phyloP scores from a whole-genome alignment of 768 basidiomycete genomes.

The Auricularia heimuer region DNA sequence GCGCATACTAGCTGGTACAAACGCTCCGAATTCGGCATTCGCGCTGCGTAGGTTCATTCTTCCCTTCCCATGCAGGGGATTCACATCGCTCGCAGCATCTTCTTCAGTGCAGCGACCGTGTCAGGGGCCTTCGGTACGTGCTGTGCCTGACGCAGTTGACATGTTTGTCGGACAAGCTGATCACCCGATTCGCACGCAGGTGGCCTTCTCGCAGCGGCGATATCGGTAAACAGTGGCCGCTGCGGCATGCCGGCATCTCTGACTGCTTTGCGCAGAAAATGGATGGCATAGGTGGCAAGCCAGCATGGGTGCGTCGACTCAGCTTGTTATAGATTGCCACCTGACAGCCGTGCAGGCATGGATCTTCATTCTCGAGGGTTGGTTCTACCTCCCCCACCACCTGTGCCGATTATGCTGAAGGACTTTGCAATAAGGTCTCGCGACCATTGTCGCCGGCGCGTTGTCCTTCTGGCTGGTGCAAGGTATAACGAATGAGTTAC shows the following conservation, averaged over 20 bases:
- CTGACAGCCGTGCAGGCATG: constrained; percentile 28
- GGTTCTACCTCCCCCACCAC: not conserved
- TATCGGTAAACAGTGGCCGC: not conserved
- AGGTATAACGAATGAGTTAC: not conserved
- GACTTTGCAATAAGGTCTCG: constrained; percentile 25
- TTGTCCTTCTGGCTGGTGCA: constrained; percentile 69
- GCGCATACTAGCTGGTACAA: constrained; percentile 43
- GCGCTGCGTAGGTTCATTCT: constrained; percentile 23
- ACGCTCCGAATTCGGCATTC: constrained; percentile 65
- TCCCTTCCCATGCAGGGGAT: not conserved
- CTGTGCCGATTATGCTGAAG: not conserved
- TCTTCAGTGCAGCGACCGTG: constrained; percentile 70
- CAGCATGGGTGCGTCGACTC: not conserved
- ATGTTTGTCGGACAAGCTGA: constrained; percentile 19
- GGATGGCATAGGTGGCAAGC: not conserved
- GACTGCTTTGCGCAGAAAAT: not conserved
- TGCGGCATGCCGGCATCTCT: not conserved
- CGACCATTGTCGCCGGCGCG: constrained; percentile 54
- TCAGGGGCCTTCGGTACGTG: constrained; percentile 56
- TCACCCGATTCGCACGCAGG: constrained; percentile 22
- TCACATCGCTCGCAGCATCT: constrained; percentile 23
- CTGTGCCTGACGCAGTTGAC: not conserved
- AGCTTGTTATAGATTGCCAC: too few relatives aligned
- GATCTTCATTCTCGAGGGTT: constrained; percentile 66
- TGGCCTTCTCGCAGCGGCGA: constrained; percentile 20